phyloP scores from a whole-genome alignment of 1,284 basidiomycete genomes.

The Papiliotrema nemorosa region DNA sequence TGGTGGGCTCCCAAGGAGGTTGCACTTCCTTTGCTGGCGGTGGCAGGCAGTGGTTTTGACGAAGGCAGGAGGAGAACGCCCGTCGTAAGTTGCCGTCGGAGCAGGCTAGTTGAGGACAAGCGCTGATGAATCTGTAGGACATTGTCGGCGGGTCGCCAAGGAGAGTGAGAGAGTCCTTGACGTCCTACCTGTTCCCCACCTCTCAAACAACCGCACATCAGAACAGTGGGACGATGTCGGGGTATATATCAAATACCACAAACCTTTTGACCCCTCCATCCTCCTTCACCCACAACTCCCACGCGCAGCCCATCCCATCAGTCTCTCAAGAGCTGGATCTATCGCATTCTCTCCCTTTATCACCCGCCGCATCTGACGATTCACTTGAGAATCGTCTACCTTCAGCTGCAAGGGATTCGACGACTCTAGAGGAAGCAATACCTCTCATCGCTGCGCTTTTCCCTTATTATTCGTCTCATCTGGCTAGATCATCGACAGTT shows the following conservation, averaged over 20 bases:
- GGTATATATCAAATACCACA: too few species aligned
- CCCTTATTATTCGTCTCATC: slow-evolving; percentile 32
- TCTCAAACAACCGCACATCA: slow-evolving; percentile 17
- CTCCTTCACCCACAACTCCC: slow-evolving; percentile 5
- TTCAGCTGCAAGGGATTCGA: background rate
- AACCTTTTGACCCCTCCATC: slow-evolving; percentile 25
- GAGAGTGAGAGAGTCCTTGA: slow-evolving; percentile 42
- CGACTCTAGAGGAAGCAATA: slow-evolving; percentile 16
- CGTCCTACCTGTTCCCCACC: slow-evolving; percentile 41
- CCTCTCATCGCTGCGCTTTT: slow-evolving; percentile 42
- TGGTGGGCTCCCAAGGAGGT: slow-evolving; percentile 11
- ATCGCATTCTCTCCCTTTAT: slow-evolving; percentile 3
- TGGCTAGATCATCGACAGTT: slow-evolving; percentile 27
- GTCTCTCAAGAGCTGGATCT: too few species aligned
- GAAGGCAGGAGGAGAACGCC: slow-evolving; percentile 49
- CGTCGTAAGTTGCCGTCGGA: slow-evolving; percentile 25
- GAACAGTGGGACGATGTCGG: too few species aligned
- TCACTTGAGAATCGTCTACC: background rate
- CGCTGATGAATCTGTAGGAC: slow-evolving; percentile 10
- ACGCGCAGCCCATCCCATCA: background rate
- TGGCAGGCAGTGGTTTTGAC: slow-evolving; percentile 50
- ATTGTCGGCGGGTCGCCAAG: slow-evolving; percentile 41
- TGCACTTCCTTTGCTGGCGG: slow-evolving; percentile 41
- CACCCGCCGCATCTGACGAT: slow-evolving; percentile 13
- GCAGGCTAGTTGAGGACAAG: background rate